Conservation (phyloP, 176 grass and related monocot species). For the Triticum timopheevii region DNA sequence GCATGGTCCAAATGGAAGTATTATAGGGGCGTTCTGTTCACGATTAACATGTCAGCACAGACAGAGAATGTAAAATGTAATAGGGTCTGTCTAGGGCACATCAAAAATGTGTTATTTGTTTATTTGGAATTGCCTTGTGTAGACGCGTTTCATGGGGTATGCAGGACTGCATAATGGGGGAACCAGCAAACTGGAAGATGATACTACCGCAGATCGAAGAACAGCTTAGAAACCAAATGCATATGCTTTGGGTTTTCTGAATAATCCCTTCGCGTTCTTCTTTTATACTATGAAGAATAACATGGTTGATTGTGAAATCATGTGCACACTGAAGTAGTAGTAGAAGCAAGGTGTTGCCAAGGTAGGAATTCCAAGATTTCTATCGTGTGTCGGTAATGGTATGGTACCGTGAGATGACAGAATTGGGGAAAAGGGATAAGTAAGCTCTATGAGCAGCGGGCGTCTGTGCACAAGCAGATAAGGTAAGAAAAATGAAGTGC, state of each 20-base stretch:
- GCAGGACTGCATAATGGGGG: not conserved
- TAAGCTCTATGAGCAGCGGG: not conserved
- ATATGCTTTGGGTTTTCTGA: not conserved
- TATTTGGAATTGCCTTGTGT: too few species aligned
- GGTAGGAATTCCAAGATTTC: not conserved
- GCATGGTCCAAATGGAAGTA: too few species aligned
- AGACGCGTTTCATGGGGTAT: not conserved
- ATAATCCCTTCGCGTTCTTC: too few species aligned
- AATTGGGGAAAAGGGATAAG: not conserved
- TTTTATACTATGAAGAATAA: too few species aligned
- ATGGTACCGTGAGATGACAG: not conserved
- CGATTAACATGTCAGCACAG: too few species aligned
- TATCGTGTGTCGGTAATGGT: not conserved
- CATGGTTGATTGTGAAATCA: not conserved
- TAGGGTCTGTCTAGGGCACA: too few species aligned
- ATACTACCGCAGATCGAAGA: not conserved
- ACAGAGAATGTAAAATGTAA: not conserved
- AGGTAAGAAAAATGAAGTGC: not conserved
- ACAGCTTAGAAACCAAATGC: not conserved
- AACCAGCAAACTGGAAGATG: not conserved
- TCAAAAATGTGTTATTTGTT: too few species aligned
- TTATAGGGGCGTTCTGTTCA: too few species aligned
- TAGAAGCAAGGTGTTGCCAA: not conserved
- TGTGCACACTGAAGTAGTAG: not conserved
- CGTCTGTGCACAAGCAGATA: not conserved